A percentile compares a stretch with the other conserved stretches of the same genome.
phyloP scores from a whole-genome alignment of 2,329 filamentous ascomycete species.

The Cytospora piceae region DNA sequence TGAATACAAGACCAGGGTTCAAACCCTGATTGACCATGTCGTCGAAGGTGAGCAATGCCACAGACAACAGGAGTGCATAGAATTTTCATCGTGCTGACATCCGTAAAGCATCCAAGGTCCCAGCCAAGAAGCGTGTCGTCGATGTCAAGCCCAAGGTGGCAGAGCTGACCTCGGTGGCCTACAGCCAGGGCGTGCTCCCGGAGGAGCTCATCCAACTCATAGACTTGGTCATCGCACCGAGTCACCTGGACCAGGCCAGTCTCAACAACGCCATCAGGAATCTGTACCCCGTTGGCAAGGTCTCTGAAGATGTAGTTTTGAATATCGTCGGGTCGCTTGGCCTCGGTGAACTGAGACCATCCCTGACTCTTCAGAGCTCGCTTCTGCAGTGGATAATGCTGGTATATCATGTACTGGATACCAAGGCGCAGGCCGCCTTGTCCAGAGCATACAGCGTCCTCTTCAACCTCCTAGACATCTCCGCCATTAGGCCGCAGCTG shows the following conservation, averaged over 20 bases:
- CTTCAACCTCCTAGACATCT: slow-evolving; percentile 73
- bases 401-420: slow-evolving; percentile 72
- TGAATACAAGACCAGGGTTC: slow-evolving; percentile 24
- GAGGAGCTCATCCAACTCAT: slow-evolving; percentile 65
- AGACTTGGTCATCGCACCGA: slow-evolving; percentile 67
- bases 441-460: slow-evolving; percentile 74
- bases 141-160: slow-evolving; percentile 68
- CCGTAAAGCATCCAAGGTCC: slow-evolving; percentile 57
- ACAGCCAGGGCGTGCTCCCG: slow-evolving; percentile 68
- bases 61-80: neutral
- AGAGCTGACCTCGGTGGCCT: slow-evolving; percentile 63
- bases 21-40: slow-evolving; percentile 44
- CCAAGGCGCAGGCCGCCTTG: slow-evolving; percentile 56
- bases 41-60: slow-evolving; percentile 38
- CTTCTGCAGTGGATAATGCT: slow-evolving; percentile 80
- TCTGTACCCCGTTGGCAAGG: slow-evolving; percentile 71
- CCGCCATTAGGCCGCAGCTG: slow-evolving; percentile 55
- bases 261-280: slow-evolving; percentile 70
- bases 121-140: slow-evolving; percentile 67
- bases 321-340: slow-evolving; percentile 75
- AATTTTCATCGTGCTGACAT: slow-evolving; percentile 16
- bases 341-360: slow-evolving; percentile 75
- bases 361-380: slow-evolving; percentile 69
- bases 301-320: slow-evolving; percentile 64
- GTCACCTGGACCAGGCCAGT: slow-evolving; percentile 75